Percentiles rank a stretch among this genome's conserved stretches.
Evolutionary conservation across 768 basidiomycete species (phyloP).

Genomic region (Lepiota venenata): DNA sequence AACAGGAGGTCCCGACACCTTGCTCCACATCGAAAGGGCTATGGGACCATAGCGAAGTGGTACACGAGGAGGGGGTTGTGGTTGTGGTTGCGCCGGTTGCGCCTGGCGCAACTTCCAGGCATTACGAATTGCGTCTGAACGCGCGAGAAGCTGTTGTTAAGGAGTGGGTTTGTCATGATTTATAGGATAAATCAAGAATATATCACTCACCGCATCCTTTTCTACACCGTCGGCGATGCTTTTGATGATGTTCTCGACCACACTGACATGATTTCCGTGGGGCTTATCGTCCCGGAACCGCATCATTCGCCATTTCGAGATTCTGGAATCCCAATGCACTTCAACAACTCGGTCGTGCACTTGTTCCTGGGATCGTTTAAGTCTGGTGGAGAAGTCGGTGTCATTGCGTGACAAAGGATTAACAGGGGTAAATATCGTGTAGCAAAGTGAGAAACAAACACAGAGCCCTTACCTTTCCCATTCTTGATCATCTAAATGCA

Average conservation of each 20-base stretch:
- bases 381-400: conserved; percentile 37
- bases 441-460: background rate
- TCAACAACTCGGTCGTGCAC: conserved; percentile 93
- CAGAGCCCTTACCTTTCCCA: conserved; percentile 81
- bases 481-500: conserved; percentile 84
- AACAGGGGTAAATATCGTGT: background rate
- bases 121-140: conserved; percentile 58
- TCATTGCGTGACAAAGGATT: background rate
- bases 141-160: conserved; percentile 58
- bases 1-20: conserved; percentile 60
- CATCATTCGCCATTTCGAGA: conserved; percentile 82
- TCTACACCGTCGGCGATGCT: conserved; percentile 95
- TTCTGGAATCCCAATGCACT: conserved; percentile 80
- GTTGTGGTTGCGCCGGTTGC: conserved; percentile 23
- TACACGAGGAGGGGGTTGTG: conserved; percentile 22
- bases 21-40: conserved; percentile 65
- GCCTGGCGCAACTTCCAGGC: conserved; percentile 71
- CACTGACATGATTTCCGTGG: conserved; percentile 80
- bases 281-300: conserved; percentile 94
- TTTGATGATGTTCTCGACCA: conserved; percentile 86
- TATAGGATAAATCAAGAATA: background rate
- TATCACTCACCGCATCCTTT: conserved; percentile 68
- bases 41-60: conserved; percentile 65
- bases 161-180: background rate
- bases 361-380: conserved; percentile 84